phyloP scores from a whole-genome alignment of 768 basidiomycete species.

The Naematelia aurantialba region DNA sequence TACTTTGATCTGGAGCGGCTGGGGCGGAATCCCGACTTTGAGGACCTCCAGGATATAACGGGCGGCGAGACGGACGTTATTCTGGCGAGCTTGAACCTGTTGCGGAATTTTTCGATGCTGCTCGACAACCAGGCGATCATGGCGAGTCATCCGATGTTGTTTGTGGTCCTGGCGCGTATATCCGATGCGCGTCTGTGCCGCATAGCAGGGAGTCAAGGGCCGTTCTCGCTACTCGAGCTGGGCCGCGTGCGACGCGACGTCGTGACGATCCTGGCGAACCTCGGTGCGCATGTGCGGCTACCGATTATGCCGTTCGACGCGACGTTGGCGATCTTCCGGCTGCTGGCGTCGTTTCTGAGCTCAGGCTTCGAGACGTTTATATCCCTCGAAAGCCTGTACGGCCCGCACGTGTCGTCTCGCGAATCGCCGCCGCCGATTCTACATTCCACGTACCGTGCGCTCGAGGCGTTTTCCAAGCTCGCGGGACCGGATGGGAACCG shows the following conservation, averaged over 20 bases:
- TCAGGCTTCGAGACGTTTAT: conserved; percentile 58
- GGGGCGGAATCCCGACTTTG: conserved; percentile 54
- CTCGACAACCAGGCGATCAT: conserved; percentile 68
- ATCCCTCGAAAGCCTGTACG: conserved; percentile 26
- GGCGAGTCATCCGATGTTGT: conserved; percentile 61
- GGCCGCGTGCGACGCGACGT: conserved; percentile 72
- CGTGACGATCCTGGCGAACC: conserved; percentile 64
- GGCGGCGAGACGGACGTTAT: conserved; percentile 69
- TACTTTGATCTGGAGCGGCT: conserved; percentile 62
- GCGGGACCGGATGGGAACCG: conserved; percentile 75
- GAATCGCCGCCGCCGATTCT: conserved; percentile 60
- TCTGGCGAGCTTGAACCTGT: conserved; percentile 67
- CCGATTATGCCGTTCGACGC: conserved; percentile 49
- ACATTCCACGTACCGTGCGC: conserved; percentile 54
- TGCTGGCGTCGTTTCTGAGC: conserved; percentile 70
- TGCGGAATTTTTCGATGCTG: conserved; percentile 79
- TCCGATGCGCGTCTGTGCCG: conserved; percentile 54
- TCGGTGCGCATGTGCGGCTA: conserved; percentile 58
- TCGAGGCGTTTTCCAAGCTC: conserved; percentile 78
- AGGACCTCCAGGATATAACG: conserved; percentile 50
- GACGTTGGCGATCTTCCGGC: conserved; percentile 59
- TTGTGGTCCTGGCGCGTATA: conserved; percentile 68
- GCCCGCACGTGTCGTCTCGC: conserved; percentile 43
- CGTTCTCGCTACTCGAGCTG: conserved; percentile 67
- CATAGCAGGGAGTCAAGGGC: conserved; percentile 31